Evolutionary conservation across 2,329 filamentous ascomycete species (phyloP).

Genomic region (Aspergillus piperis): DNA sequence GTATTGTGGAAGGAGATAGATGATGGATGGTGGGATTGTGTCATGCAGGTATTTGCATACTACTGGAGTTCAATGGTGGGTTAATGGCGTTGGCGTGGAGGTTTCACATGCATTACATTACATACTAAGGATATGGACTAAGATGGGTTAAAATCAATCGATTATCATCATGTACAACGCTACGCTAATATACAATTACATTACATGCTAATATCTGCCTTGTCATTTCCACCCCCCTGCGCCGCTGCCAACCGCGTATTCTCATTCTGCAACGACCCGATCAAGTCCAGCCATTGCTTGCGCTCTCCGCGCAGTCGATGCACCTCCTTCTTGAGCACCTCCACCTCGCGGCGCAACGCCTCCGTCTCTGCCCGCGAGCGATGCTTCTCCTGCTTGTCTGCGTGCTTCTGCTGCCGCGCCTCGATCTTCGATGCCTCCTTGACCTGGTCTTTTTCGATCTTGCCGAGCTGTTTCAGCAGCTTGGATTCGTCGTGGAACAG

Average conservation of each 20-base stretch:
- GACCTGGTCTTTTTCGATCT: constrained; percentile 44
- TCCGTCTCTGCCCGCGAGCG: constrained; percentile 47
- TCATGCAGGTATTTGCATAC: not conserved
- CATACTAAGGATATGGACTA: not conserved
- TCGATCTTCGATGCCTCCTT: constrained; percentile 45
- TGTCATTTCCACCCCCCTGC: not conserved
- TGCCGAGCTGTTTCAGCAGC: constrained; percentile 41
- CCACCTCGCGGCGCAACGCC: constrained; percentile 50
- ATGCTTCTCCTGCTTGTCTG: constrained; percentile 46
- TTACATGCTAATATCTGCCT: not conserved
- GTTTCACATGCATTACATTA: no score
- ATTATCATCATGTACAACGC: not conserved
- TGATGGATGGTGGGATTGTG: not conserved
- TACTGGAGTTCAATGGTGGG: no score
- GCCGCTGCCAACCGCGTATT: constrained; percentile 51
- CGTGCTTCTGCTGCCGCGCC: constrained; percentile 39
- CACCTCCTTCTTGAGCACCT: constrained; percentile 50
- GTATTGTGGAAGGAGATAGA: no score
- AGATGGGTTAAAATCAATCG: not conserved
- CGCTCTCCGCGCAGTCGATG: constrained; percentile 53
- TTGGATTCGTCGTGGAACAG: constrained; percentile 39
- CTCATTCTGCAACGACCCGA: constrained; percentile 59
- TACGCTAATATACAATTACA: not conserved
- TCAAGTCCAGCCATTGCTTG: constrained; percentile 51
- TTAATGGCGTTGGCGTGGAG: no score